phyloP scores from a whole-genome alignment of 495 filamentous ascomycete species.

The Evansstolkia leycettana region DNA sequence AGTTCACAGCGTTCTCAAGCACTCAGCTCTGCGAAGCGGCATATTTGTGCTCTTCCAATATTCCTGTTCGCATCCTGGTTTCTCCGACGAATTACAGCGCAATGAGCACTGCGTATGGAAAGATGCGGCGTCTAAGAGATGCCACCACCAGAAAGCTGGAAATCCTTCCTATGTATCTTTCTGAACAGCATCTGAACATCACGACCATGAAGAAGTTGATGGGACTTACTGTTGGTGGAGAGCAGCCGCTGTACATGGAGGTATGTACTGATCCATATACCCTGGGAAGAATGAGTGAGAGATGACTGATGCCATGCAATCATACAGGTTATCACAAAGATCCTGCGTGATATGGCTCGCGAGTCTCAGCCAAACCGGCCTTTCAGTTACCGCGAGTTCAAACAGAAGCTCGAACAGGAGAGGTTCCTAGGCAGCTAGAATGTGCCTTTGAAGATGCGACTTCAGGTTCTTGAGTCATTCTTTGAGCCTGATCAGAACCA shows the following conservation, averaged over 20 bases:
- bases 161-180: slow-evolving; percentile 38
- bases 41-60: slow-evolving; percentile 33
- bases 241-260: slow-evolving; percentile 46
- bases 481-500: slow-evolving; percentile 2
- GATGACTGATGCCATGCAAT: slow-evolving; percentile 28
- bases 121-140: slow-evolving; percentile 2
- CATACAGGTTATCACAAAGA: slow-evolving; percentile 16
- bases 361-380: slow-evolving; percentile 3
- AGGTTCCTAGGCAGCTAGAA: not conserved
- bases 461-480: slow-evolving; percentile 19
- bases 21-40: slow-evolving; percentile 55
- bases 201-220: slow-evolving; percentile 49
- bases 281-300: slow-evolving; percentile 20
- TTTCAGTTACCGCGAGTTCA: not conserved
- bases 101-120: slow-evolving; percentile 17
- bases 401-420: not conserved
- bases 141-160: slow-evolving; percentile 8
- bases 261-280: too few species aligned
- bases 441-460: slow-evolving; percentile 12
- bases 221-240: slow-evolving; percentile 34
- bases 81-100: slow-evolving; percentile 39
- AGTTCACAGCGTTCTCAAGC: slow-evolving; percentile 22
- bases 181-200: slow-evolving; percentile 41
- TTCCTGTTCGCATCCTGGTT: slow-evolving; percentile 46
- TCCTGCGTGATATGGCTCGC: slow-evolving; percentile 29